Evolutionary conservation across 2,329 filamentous ascomycete genomes (phyloP).

Genomic region (Fusarium sp.): DNA sequence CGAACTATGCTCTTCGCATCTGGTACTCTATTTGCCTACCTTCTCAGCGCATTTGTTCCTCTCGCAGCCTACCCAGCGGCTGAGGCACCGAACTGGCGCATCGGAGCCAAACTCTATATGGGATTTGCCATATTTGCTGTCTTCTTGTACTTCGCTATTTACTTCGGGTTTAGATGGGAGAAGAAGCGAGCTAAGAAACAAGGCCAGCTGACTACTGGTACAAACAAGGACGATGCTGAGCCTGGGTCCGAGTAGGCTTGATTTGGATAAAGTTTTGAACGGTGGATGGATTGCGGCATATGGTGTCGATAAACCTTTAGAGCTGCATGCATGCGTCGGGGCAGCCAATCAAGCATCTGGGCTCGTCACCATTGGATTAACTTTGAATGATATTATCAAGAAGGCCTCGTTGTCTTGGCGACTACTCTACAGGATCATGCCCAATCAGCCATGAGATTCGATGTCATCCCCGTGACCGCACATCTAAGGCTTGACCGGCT

Average conservation of each 20-base stretch:
- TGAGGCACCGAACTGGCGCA: conserved; percentile 12
- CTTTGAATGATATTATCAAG: not conserved
- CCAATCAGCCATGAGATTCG: not conserved
- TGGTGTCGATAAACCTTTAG: not conserved
- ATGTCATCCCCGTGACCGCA: not conserved
- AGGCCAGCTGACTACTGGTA: not conserved
- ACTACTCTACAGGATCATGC: not conserved
- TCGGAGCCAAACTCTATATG: conserved; percentile 16
- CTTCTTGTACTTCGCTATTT: conserved; percentile 10
- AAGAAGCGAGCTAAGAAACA: not conserved
- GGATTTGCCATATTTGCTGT: conserved; percentile 8
- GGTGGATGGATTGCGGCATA: not conserved
- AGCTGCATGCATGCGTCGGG: not conserved
- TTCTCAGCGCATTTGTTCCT: conserved; percentile 6
- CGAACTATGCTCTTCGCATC: conserved; percentile 18
- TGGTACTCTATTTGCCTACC: conserved; percentile 7
- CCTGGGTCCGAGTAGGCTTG: not conserved
- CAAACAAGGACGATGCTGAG: not conserved
- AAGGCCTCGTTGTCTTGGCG: not conserved
- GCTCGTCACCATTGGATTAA: not conserved
- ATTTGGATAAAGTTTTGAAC: not conserved
- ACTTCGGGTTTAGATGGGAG: conserved; percentile 16
- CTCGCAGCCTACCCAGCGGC: conserved; percentile 12
- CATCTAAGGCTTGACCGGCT: not conserved
- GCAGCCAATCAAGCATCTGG: not conserved